Evolutionary conservation across 2,329 filamentous ascomycete genomes (phyloP).

Genomic region (Corniculantispora saksenae): DNA sequence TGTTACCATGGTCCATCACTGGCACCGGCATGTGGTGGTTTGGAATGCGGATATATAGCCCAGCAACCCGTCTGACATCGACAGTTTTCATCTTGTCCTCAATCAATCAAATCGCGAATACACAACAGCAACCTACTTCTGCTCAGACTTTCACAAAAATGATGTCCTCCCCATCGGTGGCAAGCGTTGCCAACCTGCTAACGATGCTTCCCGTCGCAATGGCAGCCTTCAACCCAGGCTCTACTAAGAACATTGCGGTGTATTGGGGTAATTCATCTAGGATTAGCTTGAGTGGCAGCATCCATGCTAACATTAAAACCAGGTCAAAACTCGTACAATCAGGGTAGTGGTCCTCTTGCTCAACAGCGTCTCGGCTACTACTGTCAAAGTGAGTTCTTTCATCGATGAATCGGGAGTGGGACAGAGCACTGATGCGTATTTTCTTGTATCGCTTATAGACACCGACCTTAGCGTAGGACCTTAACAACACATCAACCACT

Average conservation of each 20-base stretch:
- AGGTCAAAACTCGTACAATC: conserved; percentile 62
- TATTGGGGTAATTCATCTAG: conserved; percentile 60
- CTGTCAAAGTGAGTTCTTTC: conserved; percentile 53
- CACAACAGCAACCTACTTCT: too few relatives aligned
- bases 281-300: neutral
- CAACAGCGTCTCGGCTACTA: conserved; percentile 61
- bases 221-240: conserved; percentile 48
- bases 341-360: conserved; percentile 42
- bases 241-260: conserved; percentile 57
- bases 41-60: conserved; percentile 10
- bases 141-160: neutral
- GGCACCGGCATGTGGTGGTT: neutral
- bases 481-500: neutral
- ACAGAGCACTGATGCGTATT: conserved; percentile 14
- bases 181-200: conserved; percentile 25
- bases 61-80: neutral
- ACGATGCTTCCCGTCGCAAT: conserved; percentile 32
- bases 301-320: conserved; percentile 13
- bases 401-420: too few relatives aligned
- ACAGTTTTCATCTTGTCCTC: neutral
- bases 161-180: conserved; percentile 15
- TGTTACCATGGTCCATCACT: neutral
- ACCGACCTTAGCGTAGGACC: conserved; percentile 46
- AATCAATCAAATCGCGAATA: neutral
- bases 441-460: conserved; percentile 34